phyloP scores from a whole-genome alignment of 2,329 filamentous ascomycete species.

The Aspergillus tamarii region DNA sequence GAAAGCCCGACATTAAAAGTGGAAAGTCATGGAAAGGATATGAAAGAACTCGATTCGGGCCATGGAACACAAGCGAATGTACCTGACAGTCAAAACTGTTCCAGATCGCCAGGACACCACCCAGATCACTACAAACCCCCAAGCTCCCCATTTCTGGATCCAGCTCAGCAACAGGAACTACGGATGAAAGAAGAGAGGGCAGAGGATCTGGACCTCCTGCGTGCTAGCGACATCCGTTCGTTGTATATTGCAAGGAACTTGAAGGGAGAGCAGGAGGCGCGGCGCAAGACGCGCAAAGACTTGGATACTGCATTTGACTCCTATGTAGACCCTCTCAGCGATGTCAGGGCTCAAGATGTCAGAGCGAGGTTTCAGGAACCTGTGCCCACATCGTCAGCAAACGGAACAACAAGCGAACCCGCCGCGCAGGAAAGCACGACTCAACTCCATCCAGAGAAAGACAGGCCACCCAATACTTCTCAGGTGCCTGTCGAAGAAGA shows the following conservation, averaged over 20 bases:
- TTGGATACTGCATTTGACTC: slow-evolving; percentile 27
- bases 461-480: background rate
- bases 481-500: background rate
- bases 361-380: slow-evolving; percentile 24
- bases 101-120: background rate
- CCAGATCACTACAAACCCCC: background rate
- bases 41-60: background rate
- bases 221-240: slow-evolving; percentile 41
- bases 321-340: slow-evolving; percentile 16
- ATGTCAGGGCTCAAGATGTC: slow-evolving; percentile 26
- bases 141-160: background rate
- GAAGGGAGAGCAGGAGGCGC: slow-evolving; percentile 23
- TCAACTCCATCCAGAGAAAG: background rate
- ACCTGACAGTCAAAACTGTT: background rate
- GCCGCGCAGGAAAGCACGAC: background rate
- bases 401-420: background rate
- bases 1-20: background rate
- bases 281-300: slow-evolving; percentile 22
- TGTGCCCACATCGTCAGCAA: slow-evolving; percentile 8
- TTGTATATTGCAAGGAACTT: slow-evolving; percentile 28
- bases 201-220: slow-evolving; percentile 38
- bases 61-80: background rate
- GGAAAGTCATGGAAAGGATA: background rate
- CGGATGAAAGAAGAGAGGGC: slow-evolving; percentile 24
- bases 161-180: slow-evolving; percentile 5